Evolutionary conservation across 164 flowering plant genomes (phyloP).

Genomic region (Magnolia changhungtana): DNA sequence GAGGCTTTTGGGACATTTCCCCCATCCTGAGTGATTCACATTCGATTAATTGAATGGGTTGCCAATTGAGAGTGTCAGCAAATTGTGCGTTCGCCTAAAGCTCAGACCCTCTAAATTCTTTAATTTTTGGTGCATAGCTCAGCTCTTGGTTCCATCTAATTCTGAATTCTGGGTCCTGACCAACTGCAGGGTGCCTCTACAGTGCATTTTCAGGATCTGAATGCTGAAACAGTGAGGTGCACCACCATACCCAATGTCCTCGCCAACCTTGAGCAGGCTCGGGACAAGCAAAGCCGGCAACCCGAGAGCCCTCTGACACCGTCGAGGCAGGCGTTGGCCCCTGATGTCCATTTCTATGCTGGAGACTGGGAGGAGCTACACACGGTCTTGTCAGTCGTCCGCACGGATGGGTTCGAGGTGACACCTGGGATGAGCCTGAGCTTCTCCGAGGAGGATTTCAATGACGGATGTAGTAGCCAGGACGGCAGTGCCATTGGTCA

Average conservation of each 20-base stretch:
- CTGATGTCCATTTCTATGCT: constrained; percentile 77
- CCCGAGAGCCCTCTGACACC: constrained; percentile 87
- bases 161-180: not conserved
- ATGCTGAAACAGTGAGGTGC: constrained; percentile 79
- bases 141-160: not conserved
- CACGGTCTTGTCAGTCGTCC: constrained; percentile 61
- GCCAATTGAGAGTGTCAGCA: not conserved
- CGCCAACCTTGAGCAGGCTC: constrained; percentile 87
- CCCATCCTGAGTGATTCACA: no score
- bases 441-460: constrained; percentile 89
- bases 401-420: constrained; percentile 47
- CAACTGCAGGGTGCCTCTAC: constrained; percentile 67
- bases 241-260: constrained; percentile 85
- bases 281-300: constrained; percentile 80
- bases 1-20: no score
- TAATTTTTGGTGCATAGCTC: not conserved
- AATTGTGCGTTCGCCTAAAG: not conserved
- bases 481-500: constrained; percentile 72
- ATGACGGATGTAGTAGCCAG: constrained; percentile 82
- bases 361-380: constrained; percentile 95
- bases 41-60: no score
- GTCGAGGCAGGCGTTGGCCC: constrained; percentile 63
- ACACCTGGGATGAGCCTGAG: constrained; percentile 54
- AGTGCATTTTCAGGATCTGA: constrained; percentile 84
- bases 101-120: not conserved